Conservation (phyloP, 768 basidiomycete genomes). For the Gloeopeniophorella convolvens region DNA sequence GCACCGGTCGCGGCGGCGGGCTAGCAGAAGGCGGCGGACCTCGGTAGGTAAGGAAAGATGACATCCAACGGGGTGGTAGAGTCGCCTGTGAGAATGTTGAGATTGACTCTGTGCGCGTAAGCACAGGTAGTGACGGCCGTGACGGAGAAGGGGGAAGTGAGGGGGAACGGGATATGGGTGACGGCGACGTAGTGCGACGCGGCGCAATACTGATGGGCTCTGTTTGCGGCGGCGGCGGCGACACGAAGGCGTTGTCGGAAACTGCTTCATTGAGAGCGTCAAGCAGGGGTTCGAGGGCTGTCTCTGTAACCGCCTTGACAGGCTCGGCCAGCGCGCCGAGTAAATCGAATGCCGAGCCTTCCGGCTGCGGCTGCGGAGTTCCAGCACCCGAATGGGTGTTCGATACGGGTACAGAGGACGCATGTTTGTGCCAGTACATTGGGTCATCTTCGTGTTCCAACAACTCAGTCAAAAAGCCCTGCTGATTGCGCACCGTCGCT, state of each 20-base stretch:
- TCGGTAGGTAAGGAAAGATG: constrained; percentile 35
- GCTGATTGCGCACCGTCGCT: constrained; percentile 45
- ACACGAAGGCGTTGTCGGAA: constrained; percentile 5
- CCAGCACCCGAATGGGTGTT: constrained; percentile 4
- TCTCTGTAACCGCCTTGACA: neutral
- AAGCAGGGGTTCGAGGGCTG: neutral
- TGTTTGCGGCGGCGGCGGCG: neutral
- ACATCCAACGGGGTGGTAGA: constrained; percentile 46
- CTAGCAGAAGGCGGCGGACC: constrained; percentile 9
- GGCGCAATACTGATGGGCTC: constrained; percentile 4
- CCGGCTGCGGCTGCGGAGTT: constrained; percentile 10
- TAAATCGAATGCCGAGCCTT: neutral
- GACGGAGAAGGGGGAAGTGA: constrained; percentile 29
- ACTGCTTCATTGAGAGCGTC: constrained; percentile 18
- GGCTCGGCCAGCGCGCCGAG: neutral
- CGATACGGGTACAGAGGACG: constrained; percentile 1
- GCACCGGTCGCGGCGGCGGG: constrained; percentile 9
- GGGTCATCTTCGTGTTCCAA: constrained; percentile 65
- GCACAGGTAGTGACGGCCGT: constrained; percentile 30
- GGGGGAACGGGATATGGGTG: constrained; percentile 23
- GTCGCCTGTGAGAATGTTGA: constrained; percentile 38
- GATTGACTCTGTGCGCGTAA: constrained; percentile 28
- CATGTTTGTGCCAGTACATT: constrained; percentile 37
- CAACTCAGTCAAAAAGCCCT: constrained; percentile 55
- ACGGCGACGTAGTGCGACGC: constrained; percentile 9